A percentile compares a stretch with the other conserved stretches of the same genome.
Evolutionary conservation across 169 alveolate species (phyloP).

Genomic region (Neospora caninum): DNA sequence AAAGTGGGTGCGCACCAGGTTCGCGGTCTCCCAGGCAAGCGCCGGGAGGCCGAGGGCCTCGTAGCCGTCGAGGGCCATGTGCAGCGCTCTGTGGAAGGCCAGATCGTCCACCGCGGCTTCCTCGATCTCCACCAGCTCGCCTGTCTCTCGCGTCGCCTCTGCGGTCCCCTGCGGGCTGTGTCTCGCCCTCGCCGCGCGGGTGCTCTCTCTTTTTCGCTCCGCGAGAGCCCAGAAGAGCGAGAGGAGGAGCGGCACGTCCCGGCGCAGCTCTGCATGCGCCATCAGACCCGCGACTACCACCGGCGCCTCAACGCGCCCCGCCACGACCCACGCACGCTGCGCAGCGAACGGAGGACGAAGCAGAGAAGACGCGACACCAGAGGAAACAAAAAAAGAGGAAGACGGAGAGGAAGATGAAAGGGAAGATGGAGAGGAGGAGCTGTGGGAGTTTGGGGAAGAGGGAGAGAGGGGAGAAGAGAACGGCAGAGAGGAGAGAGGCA

Average conservation of each 20-base stretch:
- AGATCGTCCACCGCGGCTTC: not conserved
- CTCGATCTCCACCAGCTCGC: not conserved
- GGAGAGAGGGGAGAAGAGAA: not conserved
- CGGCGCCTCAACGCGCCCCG: not conserved
- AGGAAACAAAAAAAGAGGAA: too few species aligned
- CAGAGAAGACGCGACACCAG: not conserved
- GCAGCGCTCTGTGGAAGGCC: not conserved
- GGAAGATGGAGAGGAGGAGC: not conserved
- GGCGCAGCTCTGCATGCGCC: not conserved
- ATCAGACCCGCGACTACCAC: not conserved
- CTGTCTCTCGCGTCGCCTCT: not conserved
- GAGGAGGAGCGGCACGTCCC: not conserved
- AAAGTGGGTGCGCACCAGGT: not conserved
- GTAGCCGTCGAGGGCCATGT: not conserved
- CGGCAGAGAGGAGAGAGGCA: not conserved
- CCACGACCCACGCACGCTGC: not conserved
- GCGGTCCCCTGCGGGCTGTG: too few species aligned
- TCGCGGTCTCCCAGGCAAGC: not conserved
- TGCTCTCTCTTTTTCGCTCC: not conserved
- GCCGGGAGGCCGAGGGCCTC: not conserved
- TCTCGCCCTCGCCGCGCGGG: too few species aligned
- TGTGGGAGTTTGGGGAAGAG: not conserved
- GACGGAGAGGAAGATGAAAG: not conserved
- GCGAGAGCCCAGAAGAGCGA: conserved; percentile 9
- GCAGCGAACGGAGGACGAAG: not conserved